phyloP scores from a whole-genome alignment of 495 filamentous ascomycete genomes.

The Xylaria longipes region DNA sequence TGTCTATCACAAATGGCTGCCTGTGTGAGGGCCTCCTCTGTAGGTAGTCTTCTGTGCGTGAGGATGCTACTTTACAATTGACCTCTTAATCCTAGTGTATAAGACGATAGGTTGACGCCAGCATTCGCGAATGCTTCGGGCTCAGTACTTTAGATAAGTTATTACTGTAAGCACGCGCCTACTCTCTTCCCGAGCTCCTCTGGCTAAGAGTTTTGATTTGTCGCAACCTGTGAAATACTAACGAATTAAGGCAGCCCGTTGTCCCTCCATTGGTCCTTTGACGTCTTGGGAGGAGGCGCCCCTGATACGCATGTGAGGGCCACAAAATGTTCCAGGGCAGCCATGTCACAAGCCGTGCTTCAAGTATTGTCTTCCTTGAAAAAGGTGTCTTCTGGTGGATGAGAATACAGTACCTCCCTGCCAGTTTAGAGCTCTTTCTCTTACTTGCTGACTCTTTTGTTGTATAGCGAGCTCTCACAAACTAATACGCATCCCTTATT shows the following conservation, averaged over 20 bases:
- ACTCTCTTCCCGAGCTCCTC: not conserved
- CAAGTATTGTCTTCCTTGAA: conserved; percentile 45
- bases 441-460: not conserved
- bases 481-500: not conserved
- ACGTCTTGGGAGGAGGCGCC: not conserved
- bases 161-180: not conserved
- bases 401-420: not conserved
- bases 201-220: conserved; percentile 14
- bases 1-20: not conserved
- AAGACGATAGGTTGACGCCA: not conserved
- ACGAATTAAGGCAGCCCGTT: conserved; percentile 13
- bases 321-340: conserved; percentile 2
- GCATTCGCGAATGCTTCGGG: not conserved
- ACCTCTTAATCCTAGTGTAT: not conserved
- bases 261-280: conserved; percentile 8
- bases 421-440: not conserved
- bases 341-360: conserved; percentile 54
- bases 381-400: not conserved
- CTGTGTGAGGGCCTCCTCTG: not conserved
- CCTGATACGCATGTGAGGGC: conserved; percentile 17
- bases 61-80: not conserved
- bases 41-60: not conserved
- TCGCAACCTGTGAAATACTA: not conserved
- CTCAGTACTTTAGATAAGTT: not conserved
- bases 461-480: not conserved